A percentile compares a stretch with the other conserved stretches of the same genome.
Conservation (phyloP, 2,329 filamentous ascomycete genomes). For the Fonsecaea pugnacius region DNA sequence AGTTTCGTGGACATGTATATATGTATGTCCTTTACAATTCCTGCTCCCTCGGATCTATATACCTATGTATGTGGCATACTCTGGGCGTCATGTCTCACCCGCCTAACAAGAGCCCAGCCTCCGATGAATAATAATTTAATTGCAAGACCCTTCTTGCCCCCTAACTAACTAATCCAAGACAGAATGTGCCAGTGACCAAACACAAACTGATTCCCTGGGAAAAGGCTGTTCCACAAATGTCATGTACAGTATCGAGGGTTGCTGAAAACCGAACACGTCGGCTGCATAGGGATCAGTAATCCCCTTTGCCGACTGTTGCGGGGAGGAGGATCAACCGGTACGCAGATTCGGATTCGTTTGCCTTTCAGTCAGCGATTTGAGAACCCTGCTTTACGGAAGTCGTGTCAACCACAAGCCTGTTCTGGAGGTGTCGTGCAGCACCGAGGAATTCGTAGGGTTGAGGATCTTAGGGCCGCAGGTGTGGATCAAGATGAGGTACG, state of each 20-base stretch:
- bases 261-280: background rate
- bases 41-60: too few species aligned
- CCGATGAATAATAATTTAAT: too few species aligned
- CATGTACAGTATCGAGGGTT: background rate
- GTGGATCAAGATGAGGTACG: background rate
- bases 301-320: background rate
- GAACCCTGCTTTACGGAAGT: background rate
- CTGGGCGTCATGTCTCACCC: too few species aligned
- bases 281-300: background rate
- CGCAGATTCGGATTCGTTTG: background rate
- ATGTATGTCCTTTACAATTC: background rate
- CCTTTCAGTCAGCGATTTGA: background rate
- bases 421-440: background rate
- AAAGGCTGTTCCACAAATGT: background rate
- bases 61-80: too few species aligned
- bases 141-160: too few species aligned
- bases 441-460: background rate
- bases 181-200: background rate
- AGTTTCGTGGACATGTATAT: background rate
- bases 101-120: too few species aligned
- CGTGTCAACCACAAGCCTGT: background rate
- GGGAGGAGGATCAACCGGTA: background rate
- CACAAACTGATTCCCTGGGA: too few species aligned
- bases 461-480: background rate
- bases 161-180: background rate